These are phyloP conservation scores for Phialophora chinensis DNA, from an alignment of 2,329 filamentous ascomycete species.

Conservation along the genomic window DNA sequence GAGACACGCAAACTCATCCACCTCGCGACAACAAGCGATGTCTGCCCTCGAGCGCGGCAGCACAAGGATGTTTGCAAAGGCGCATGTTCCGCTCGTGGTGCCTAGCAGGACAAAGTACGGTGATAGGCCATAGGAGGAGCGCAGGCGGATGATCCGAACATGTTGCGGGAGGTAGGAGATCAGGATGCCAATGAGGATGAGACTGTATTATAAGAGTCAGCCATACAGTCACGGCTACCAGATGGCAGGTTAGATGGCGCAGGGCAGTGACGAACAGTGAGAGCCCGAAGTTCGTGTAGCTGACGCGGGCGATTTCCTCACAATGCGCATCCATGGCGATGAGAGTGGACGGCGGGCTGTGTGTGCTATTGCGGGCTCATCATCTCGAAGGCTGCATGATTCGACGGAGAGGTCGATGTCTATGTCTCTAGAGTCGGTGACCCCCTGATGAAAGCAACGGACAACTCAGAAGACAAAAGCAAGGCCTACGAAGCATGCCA, in stretches of 20 bases:
- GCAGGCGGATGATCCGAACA: slow-evolving; percentile 82
- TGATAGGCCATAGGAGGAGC: slow-evolving; percentile 91
- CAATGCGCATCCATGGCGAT: slow-evolving; percentile 31
- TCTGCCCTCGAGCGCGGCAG: slow-evolving; percentile 82
- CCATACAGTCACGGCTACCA: not conserved
- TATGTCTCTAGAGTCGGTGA: not conserved
- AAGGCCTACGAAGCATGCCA: not conserved
- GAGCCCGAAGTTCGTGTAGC: slow-evolving; percentile 40
- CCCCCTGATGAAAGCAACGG: not conserved
- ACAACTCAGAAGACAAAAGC: not conserved
- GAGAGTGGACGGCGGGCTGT: not conserved
- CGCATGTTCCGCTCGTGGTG: slow-evolving; percentile 83
- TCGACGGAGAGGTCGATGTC: not conserved
- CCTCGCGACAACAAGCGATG: slow-evolving; percentile 81
- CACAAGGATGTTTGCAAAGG: slow-evolving; percentile 89
- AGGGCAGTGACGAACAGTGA: slow-evolving; percentile 29
- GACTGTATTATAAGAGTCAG: slow-evolving; percentile 45
- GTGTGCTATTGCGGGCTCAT: not conserved
- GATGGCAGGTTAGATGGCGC: not conserved
- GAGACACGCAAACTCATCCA: slow-evolving; percentile 81
- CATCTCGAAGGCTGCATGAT: not conserved
- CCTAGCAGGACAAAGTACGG: slow-evolving; percentile 96
- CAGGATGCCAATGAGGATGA: slow-evolving; percentile 86
- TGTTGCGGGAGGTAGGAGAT: slow-evolving; percentile 96
- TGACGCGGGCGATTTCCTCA: slow-evolving; percentile 34